Evolutionary conservation across 495 filamentous ascomycete species (phyloP).

Genomic region (Aspergillus olivimuriae): DNA sequence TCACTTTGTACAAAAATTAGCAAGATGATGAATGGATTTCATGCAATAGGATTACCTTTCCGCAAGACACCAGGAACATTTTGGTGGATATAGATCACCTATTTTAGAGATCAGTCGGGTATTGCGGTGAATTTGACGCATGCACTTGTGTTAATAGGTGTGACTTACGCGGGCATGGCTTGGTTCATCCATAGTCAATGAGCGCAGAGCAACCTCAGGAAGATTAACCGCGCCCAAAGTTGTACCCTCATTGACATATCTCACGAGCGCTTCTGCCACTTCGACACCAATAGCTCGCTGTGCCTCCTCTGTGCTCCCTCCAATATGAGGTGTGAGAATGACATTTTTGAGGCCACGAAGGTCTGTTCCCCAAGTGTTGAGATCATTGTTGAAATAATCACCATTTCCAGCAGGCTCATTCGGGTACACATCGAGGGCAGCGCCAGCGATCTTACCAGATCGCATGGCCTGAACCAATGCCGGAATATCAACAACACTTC

Average conservation of each 20-base stretch:
- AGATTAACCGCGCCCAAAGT: constrained; percentile 92
- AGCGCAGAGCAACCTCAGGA: constrained; percentile 85
- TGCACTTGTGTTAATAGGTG: too few species aligned
- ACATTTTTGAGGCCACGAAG: constrained; percentile 83
- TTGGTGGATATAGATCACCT: constrained; percentile 90
- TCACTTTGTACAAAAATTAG: constrained; percentile 51
- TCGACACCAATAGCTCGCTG: constrained; percentile 95
- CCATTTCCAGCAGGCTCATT: constrained; percentile 91
- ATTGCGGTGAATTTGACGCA: too few species aligned
- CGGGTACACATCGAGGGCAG: constrained; percentile 93
- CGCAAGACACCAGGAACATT: constrained; percentile 93
- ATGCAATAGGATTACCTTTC: constrained; percentile 47
- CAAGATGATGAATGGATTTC: not conserved
- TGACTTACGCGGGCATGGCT: constrained; percentile 74
- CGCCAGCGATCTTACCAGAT: constrained; percentile 82
- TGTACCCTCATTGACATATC: constrained; percentile 87
- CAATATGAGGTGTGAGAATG: constrained; percentile 94
- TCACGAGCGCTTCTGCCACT: constrained; percentile 77
- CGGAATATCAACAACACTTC: constrained; percentile 89
- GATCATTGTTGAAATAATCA: constrained; percentile 80
- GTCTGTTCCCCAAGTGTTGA: constrained; percentile 84
- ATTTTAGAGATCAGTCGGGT: too few species aligned
- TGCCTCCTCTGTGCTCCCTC: constrained; percentile 95
- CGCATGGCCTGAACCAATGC: constrained; percentile 86
- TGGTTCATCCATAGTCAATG: constrained; percentile 77